These are phyloP conservation scores for Krasilnikovozyma curviuscula DNA, from an alignment of 768 basidiomycete genomes.

Conservation along the genomic window DNA sequence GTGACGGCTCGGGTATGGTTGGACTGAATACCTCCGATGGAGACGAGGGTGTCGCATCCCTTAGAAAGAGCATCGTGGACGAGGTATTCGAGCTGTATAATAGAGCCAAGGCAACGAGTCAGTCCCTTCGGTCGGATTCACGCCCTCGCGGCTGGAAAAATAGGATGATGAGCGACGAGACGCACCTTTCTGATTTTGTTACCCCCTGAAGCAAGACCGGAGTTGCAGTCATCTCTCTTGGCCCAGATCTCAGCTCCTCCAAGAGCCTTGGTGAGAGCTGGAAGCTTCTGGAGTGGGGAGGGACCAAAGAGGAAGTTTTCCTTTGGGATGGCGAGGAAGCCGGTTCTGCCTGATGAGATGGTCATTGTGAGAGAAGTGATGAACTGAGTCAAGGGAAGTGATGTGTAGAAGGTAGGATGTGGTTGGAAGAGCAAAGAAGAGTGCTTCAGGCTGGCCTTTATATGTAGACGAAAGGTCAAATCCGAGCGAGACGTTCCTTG, in stretches of 20 bases:
- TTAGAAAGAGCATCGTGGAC: conserved; percentile 17
- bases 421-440: too few relatives aligned
- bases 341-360: too few relatives aligned
- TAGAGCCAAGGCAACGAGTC: too few relatives aligned
- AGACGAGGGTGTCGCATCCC: conserved; percentile 18
- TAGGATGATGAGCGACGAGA: neutral
- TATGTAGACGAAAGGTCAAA: too few relatives aligned
- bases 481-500: too few relatives aligned
- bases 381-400: too few relatives aligned
- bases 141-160: too few relatives aligned
- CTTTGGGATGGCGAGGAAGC: too few relatives aligned
- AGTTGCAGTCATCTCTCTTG: conserved; percentile 19
- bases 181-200: conserved; percentile 18
- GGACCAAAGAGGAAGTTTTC: conserved; percentile 13
- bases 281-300: conserved; percentile 16
- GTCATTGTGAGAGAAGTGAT: too few relatives aligned
- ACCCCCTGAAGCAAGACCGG: conserved; percentile 17
- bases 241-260: conserved; percentile 17
- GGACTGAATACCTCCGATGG: conserved; percentile 17
- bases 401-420: too few relatives aligned
- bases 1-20: conserved; percentile 20
- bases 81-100: conserved; percentile 17
- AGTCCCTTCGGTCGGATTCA: neutral
- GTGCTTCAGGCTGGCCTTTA: too few relatives aligned
- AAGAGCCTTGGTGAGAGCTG: conserved; percentile 11